Base-by-base conservation (phyloP, 305 asterid genomes). In the Stenogyne calaminthoides region DNA sequence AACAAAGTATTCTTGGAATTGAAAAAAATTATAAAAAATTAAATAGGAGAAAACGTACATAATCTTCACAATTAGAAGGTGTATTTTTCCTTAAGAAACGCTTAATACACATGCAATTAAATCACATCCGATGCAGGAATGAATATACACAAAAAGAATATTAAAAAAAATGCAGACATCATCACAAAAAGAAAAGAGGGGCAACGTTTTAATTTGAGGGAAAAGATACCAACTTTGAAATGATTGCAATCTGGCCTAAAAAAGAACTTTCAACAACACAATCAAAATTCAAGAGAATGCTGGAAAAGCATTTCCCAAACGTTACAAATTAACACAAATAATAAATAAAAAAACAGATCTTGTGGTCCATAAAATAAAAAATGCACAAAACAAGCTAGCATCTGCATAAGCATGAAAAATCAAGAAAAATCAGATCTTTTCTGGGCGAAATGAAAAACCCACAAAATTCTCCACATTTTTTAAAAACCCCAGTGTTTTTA, bases 91-190 rank as follows among this genome's bases (percentile, higher is more conserved):
- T 73, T 70, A 82, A 82, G 71, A 47, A 52, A 79, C 77, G 88
- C 79, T 81, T 78, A 77, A 75, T 73, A 74, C 87, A 80, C 86
- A 80, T 84, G 88, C 79, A 73, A 77, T 79, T 74, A 71, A 64
- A 39, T 61, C 84, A 78, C 64, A 64, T 73, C 82, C 76, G 65
- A 76, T 73, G 86, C 80, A 77, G 72, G 71, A 76, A 75, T 47
- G 67, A 69, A 73, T 63, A 49, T 69, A 70, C 83, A 67, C 74
- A 67, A 54, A 75, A 59, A 6, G 34, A 8, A n/a, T 25, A 42
- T 16, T 9, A n/a, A 8, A 59, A 55, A 59, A 55, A 64, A 67
- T 44, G 72, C 51, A 77, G 74, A 80, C 79, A 78, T 77, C 73
- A 73, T 80, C 70, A 77, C 80, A 82, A 77, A 78, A 80, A 75